Evolutionary conservation across 331 rosid species (phyloP), one percentile per base, ranked within the genome.

Genomic region (Saraca asoca): DNA sequence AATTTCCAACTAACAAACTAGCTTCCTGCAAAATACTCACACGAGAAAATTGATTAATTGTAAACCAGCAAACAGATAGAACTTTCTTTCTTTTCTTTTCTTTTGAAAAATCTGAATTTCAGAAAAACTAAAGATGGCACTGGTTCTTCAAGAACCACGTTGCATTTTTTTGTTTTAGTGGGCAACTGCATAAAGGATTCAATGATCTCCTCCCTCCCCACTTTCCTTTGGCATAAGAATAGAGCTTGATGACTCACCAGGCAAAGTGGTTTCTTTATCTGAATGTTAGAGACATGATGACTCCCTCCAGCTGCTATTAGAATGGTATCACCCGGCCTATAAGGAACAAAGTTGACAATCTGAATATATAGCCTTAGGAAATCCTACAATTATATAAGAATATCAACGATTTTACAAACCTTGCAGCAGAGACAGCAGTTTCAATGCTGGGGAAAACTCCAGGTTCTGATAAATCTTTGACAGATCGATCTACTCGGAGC

Each of bases 321-420:
- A 82, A 93, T 90, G 45, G 97, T 93, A 62, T 93, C 98, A 0
- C 97, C 97, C 11, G 95, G 95, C 76, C 98, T 93, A 82, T 17
- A 75, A 64, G 24, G 61, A 38, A 68, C 64, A 57, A 48, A 68
- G 44, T 24, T 7, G 15, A 16, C 7, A 15, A 72, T 71, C 69
- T 63, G 24, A 65, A 77, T 56, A 24, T 68, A 57, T 0, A 11
- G 33, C 71, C 51, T 0, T n/a, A 12, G 17, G 37, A 38, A 43
- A 72, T 29, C 18, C 33, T 60, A 62, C 4, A 52, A 11, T 14
- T 12, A 53, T 2, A 13, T 8, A 76, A 9, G 63, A 51, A 50
- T 19, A 75, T n/a, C 68, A 19, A 7, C 9, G 45, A 46, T 33
- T 54, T 35, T 37, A 76, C 78, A 70, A 73, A 80, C 98, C 95